These are phyloP conservation scores for Leccinum uliginosum DNA, from an alignment of 768 basidiomycete genomes.

Conservation along the genomic window DNA sequence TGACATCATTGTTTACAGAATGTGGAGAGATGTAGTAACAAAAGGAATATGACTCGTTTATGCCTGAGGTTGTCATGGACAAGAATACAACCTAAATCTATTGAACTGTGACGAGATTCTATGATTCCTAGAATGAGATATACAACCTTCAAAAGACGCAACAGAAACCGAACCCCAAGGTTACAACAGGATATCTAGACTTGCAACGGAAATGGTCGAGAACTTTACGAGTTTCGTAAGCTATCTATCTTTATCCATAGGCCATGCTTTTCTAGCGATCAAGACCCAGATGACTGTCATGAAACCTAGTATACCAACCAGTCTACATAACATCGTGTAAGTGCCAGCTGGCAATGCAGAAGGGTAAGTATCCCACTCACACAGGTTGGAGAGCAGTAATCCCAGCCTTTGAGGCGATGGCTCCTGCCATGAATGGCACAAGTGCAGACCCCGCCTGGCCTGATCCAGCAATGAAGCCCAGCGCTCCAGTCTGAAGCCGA, in stretches of 20 bases:
- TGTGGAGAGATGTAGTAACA: conserved; percentile 55
- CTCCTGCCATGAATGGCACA: conserved; percentile 49
- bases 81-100: neutral
- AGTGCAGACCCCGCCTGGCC: conserved; percentile 49
- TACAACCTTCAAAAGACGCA: neutral
- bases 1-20: conserved; percentile 31
- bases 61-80: neutral
- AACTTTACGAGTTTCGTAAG: neutral
- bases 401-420: conserved; percentile 37
- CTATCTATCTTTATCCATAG: neutral
- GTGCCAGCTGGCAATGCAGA: neutral
- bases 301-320: conserved; percentile 36
- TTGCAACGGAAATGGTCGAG: neutral
- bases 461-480: conserved; percentile 52
- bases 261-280: conserved; percentile 27
- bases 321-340: conserved; percentile 3
- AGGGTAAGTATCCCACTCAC: conserved; percentile 31
- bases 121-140: neutral
- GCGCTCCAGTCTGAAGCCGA: conserved; percentile 32
- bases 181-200: neutral
- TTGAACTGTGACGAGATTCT: neutral
- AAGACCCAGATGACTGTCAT: conserved; percentile 38
- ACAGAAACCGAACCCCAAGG: neutral
- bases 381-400: conserved; percentile 45
- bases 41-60: neutral